Conservation (phyloP, 2,329 filamentous ascomycete genomes). For the Diaporthe caulivora region DNA sequence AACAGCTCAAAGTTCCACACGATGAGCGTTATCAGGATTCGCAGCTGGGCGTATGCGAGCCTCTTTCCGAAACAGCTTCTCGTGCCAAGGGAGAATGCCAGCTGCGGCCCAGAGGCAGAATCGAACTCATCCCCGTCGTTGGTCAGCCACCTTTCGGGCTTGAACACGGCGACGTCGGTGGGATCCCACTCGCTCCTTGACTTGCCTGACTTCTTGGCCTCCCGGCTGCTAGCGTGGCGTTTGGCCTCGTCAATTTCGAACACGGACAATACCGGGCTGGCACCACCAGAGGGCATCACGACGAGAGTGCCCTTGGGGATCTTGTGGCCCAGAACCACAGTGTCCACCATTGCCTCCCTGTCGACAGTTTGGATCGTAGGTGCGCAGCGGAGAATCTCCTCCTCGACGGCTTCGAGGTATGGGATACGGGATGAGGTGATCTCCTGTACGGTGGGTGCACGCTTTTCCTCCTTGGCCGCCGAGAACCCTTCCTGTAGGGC, state of each 20-base stretch:
- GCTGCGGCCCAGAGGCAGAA: constrained; percentile 42
- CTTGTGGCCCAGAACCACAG: constrained; percentile 52
- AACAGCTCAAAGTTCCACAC: constrained; percentile 46
- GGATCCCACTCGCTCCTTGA: neutral
- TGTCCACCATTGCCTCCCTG: constrained; percentile 53
- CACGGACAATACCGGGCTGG: fast-evolving
- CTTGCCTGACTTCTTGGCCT: neutral
- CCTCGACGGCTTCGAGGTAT: constrained; percentile 58
- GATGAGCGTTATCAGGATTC: constrained; percentile 42
- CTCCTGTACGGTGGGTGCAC: constrained; percentile 47
- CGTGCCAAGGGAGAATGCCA: constrained; percentile 43
- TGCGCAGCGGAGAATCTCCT: constrained; percentile 59
- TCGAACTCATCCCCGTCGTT: constrained; percentile 39
- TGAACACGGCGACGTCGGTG: neutral
- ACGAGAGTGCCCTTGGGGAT: constrained; percentile 57
- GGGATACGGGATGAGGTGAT: constrained; percentile 54
- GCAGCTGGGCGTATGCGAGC: constrained; percentile 47
- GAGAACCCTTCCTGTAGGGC: constrained; percentile 52
- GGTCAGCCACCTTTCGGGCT: neutral
- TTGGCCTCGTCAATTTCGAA: neutral
- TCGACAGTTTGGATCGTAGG: constrained; percentile 59
- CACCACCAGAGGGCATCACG: constrained; percentile 53
- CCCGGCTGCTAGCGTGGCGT: neutral
- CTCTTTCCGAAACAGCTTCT: constrained; percentile 46
- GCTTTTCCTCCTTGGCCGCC: constrained; percentile 50